phyloP scores from a whole-genome alignment of 345 rosid species.

The Eucalyptus curtisii region DNA sequence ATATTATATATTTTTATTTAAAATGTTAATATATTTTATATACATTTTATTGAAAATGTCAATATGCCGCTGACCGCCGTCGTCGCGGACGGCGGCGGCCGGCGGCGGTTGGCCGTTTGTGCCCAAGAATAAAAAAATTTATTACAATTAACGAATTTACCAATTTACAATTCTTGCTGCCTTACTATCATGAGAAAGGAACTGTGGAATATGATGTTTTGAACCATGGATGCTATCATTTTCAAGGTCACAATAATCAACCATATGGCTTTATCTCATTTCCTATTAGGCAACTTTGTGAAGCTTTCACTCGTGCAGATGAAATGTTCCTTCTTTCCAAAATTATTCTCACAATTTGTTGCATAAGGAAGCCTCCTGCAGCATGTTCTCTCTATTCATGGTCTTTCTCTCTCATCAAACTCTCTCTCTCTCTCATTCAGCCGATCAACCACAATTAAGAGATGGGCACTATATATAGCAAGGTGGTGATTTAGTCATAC shows the following conservation, averaged over 20 bases:
- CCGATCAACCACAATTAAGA: background rate
- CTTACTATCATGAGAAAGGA: background rate
- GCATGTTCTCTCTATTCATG: background rate
- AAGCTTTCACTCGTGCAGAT: background rate
- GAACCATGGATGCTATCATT: background rate
- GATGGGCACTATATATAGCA: background rate
- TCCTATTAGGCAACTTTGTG: background rate
- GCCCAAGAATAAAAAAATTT: too few species aligned
- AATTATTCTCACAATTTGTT: background rate
- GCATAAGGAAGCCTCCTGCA: background rate
- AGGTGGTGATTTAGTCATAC: background rate
- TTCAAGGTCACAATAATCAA: background rate
- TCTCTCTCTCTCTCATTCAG: background rate
- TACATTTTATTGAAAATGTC: too few species aligned
- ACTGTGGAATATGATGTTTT: background rate
- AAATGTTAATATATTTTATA: too few species aligned
- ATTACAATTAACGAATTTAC: too few species aligned
- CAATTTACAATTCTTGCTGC: background rate
- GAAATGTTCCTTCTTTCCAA: background rate
- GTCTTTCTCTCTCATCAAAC: background rate
- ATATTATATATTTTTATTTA: too few species aligned
- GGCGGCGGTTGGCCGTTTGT: rapidly evolving
- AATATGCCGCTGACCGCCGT: too few species aligned
- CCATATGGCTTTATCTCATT: background rate
- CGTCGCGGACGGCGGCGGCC: rapidly evolving